phyloP scores from a whole-genome alignment of 495 filamentous ascomycete genomes.

The Cudoniella acicularis region DNA sequence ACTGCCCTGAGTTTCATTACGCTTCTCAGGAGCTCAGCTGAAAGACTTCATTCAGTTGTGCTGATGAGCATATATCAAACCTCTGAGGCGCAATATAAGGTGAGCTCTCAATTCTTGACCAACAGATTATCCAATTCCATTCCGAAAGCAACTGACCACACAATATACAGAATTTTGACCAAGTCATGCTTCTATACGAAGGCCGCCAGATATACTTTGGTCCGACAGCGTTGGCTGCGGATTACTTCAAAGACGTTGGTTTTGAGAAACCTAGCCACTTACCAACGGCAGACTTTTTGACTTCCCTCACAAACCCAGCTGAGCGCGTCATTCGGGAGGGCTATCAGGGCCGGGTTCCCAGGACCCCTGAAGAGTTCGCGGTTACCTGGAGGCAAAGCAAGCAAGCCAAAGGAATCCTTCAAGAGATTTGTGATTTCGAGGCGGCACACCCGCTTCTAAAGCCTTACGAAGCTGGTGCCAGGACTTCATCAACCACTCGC shows the following conservation, averaged over 20 bases:
- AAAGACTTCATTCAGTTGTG: conserved; percentile 49
- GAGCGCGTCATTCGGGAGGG: conserved; percentile 52
- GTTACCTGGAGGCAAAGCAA: background rate
- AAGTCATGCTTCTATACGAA: conserved; percentile 28
- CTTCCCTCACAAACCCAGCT: conserved; percentile 54
- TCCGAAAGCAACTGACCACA: no score
- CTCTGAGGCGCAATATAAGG: background rate
- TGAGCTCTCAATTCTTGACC: background rate
- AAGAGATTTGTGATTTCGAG: background rate
- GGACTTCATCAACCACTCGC: no score
- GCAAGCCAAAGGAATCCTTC: background rate
- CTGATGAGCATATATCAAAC: background rate
- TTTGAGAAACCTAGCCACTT: conserved; percentile 56
- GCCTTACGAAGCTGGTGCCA: background rate
- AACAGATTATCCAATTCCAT: background rate
- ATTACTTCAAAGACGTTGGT: conserved; percentile 59
- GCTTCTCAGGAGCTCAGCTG: conserved; percentile 58
- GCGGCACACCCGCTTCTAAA: background rate
- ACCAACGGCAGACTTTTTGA: conserved; percentile 67
- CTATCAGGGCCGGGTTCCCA: conserved; percentile 58
- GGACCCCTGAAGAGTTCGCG: conserved; percentile 57
- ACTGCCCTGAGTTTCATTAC: conserved; percentile 65
- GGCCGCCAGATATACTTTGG: conserved; percentile 62
- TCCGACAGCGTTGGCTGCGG: conserved; percentile 48
- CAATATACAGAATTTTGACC: conserved; percentile 31